Evolutionary conservation across 2,329 filamentous ascomycete genomes (phyloP), one percentile per base, ranked within the genome.

Genomic region (Colletotrichum navitas): DNA sequence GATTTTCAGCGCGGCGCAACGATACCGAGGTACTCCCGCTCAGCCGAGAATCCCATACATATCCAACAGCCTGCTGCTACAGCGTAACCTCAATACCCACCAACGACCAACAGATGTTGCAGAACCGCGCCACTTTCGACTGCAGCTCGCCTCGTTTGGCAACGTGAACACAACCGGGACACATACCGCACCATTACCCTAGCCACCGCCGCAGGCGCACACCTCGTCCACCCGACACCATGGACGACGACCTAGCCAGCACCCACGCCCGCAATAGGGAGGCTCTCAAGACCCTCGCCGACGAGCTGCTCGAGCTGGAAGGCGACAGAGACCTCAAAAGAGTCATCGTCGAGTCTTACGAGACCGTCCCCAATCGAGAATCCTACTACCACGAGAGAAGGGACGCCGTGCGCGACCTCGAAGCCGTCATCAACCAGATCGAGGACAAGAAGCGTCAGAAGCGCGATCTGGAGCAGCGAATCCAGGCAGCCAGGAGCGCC

Each of bases 141-240:
- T 71, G 68, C 68, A 71, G 68, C 52, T 68, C 68, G 68, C 68
- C 68, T 71, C 65, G 60, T 71, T 64, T 60, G 58, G 41, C 51
- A 34, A 39, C 8, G 41, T 29, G 59, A 56, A 47, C 10, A 47
- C 21, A 21, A n/a, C 26, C 11, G 36, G 29, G 18, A 43, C 41
- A 45, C 39, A 34, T 26, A 55, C 18, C 21, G 21, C 21, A 24
- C 45, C 18, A 47, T 36, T n/a, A 24, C 24, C 51, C 62, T 21
- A 34, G 34, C 49, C 49, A 54, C 61, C 60, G 18, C 32, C 21
- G n/a, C 34, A 11, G 59, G 41, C 51, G 39, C 59, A 36, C 51
- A 18, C 34, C 52, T 54, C 60, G 54, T 34, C 62, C 45, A 63
- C 54, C 65, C 34, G n/a, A 55, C 66, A 68, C 47, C 14, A 68